Conservation (phyloP, 2,329 filamentous ascomycete species). For the Monosporascus sp. region DNA sequence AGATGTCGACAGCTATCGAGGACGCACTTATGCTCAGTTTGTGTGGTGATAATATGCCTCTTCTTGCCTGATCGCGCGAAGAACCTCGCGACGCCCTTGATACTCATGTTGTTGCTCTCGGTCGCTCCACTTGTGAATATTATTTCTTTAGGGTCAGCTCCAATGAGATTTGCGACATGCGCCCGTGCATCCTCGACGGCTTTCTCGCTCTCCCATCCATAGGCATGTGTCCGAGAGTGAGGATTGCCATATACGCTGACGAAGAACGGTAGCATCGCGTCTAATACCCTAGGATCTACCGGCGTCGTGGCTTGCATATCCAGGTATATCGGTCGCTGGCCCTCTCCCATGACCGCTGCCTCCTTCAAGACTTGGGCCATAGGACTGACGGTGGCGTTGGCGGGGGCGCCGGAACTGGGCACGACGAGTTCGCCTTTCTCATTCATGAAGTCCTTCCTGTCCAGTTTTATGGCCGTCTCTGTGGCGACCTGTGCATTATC, state of each 20-base stretch:
- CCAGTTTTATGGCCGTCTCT: conserved; percentile 79
- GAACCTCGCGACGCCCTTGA: conserved; percentile 96
- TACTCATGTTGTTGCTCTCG: conserved; percentile 99
- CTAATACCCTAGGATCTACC: conserved; percentile 87
- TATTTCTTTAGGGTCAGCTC: conserved; percentile 94
- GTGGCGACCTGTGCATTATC: conserved; percentile 75
- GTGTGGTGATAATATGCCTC: conserved; percentile 95
- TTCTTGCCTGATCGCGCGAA: conserved; percentile 92
- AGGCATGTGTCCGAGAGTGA: conserved; percentile 94
- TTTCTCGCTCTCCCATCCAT: conserved; percentile 97
- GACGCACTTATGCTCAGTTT: conserved; percentile 99
- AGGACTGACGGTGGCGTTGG: conserved; percentile 72
- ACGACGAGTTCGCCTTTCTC: conserved; percentile 40
- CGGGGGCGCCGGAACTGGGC: conserved; percentile 51
- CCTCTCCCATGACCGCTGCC: conserved; percentile 88
- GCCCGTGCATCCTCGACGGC: conserved; percentile 82
- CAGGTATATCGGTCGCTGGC: conserved; percentile 89
- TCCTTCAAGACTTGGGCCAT: conserved; percentile 84
- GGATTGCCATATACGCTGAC: conserved; percentile 95
- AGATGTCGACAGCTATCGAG: conserved; percentile 95
- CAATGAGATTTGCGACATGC: conserved; percentile 81
- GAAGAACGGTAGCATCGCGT: conserved; percentile 94
- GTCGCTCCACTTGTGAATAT: conserved; percentile 98
- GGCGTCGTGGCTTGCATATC: conserved; percentile 98
- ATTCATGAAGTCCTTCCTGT: conserved; percentile 76